Evolutionary conservation across 192 early-diverging fungal species (phyloP).

Genomic region (Geosiphon pyriformis): DNA sequence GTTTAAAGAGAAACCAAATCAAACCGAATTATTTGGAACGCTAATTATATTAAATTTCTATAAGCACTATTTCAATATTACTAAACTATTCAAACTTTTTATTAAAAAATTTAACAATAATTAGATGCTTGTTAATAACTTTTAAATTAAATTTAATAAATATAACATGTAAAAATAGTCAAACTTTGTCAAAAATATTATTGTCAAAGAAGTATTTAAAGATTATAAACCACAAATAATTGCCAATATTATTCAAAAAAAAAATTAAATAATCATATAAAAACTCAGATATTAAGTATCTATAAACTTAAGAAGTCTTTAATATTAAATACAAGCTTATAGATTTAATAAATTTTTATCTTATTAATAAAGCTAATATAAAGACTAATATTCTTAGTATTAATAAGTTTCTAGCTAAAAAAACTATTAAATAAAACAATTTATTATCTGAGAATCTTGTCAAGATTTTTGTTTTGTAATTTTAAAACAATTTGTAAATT

Average conservation of each 20-base stretch:
- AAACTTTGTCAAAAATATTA: slow-evolving; percentile 1
- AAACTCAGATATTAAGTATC: background rate
- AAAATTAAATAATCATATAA: background rate
- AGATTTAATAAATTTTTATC: too few species aligned
- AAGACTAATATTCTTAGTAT: background rate
- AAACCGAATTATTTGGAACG: too few species aligned
- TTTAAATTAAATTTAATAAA: too few species aligned
- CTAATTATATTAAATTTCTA: too few species aligned
- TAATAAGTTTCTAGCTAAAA: slow-evolving; percentile 1
- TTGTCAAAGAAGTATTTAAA: slow-evolving; percentile 10
- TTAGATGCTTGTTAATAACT: too few species aligned
- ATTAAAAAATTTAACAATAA: too few species aligned
- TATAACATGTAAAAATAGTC: background rate
- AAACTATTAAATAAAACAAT: slow-evolving; percentile 6
- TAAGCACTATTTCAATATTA: too few species aligned
- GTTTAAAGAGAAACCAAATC: too few species aligned
- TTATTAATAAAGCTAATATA: slow-evolving; percentile 9
- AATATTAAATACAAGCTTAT: slow-evolving; percentile 14
- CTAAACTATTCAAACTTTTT: too few species aligned
- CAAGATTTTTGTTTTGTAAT: slow-evolving; percentile 19
- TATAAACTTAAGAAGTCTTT: background rate
- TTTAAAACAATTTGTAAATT: background rate
- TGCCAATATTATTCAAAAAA: background rate
- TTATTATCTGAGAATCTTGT: background rate
- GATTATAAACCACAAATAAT: slow-evolving; percentile 11